Evolutionary conservation across 2,329 filamentous ascomycete species (phyloP).

Genomic region (Salinomyces thailandicus): DNA sequence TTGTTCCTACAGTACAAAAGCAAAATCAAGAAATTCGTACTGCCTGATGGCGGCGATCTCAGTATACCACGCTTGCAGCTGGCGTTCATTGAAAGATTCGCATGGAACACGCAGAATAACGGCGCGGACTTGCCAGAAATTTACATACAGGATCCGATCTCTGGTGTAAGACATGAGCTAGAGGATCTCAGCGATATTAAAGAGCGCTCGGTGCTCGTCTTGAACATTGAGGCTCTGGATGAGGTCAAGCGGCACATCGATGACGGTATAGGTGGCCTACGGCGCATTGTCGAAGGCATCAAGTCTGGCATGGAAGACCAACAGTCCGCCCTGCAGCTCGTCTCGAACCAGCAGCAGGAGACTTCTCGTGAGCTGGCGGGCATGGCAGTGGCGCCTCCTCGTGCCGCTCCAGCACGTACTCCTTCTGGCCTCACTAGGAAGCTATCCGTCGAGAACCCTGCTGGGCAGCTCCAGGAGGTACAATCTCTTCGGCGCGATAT

Average conservation of each 20-base stretch:
- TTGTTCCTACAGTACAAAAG: conserved; percentile 94
- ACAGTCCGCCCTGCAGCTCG: conserved; percentile 66
- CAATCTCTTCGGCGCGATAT: conserved; percentile 77
- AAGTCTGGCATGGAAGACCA: conserved; percentile 78
- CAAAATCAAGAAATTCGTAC: conserved; percentile 90
- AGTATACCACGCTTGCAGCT: conserved; percentile 82
- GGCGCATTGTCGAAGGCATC: conserved; percentile 73
- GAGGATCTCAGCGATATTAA: conserved; percentile 91
- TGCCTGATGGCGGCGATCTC: conserved; percentile 74
- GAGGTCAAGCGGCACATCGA: conserved; percentile 96
- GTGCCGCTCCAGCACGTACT: conserved; percentile 19
- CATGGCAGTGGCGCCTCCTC: conserved; percentile 41
- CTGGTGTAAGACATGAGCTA: conserved; percentile 90
- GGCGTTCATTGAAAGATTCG: conserved; percentile 97
- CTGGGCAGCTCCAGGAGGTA: conserved; percentile 63
- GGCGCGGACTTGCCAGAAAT: conserved; percentile 90
- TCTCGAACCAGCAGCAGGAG: conserved; percentile 85
- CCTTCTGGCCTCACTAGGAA: conserved; percentile 3
- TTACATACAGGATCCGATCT: conserved; percentile 92
- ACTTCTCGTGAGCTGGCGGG: conserved; percentile 76
- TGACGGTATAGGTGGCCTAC: conserved; percentile 72
- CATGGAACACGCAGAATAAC: conserved; percentile 95
- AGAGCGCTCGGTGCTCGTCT: conserved; percentile 84
- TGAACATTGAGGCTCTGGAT: conserved; percentile 87
- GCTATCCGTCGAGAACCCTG: conserved; percentile 29